Conservation (phyloP, 1,139 yeast genomes). For the Protomyces lactucae-debilis region DNA sequence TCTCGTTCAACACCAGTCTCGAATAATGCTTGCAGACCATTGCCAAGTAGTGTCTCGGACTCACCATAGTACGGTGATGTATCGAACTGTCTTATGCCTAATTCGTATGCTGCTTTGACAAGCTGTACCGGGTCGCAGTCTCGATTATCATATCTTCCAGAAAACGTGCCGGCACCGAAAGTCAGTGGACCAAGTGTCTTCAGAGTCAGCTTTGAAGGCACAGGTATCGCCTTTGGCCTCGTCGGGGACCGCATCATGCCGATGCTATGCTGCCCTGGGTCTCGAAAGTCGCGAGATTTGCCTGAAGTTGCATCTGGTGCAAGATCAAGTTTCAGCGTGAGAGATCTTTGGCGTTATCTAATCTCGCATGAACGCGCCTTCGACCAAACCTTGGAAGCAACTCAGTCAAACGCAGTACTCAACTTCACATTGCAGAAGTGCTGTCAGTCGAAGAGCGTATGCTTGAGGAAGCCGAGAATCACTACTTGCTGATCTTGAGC, state of each 20-base stretch:
- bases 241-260: not conserved
- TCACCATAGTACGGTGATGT: constrained; percentile 94
- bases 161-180: constrained; percentile 83
- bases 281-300: too few species aligned
- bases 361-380: not conserved
- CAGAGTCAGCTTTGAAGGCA: constrained; percentile 27
- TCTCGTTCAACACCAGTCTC: constrained; percentile 52
- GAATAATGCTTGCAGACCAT: constrained; percentile 49
- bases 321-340: not conserved
- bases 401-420: not conserved
- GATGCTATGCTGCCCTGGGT: too few species aligned
- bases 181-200: constrained; percentile 52
- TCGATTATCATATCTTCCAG: constrained; percentile 65
- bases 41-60: constrained; percentile 70
- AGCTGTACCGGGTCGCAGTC: constrained; percentile 50
- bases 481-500: constrained; percentile 16
- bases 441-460: not conserved
- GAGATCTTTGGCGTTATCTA: not conserved
- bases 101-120: constrained; percentile 54
- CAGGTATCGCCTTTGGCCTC: constrained; percentile 4
- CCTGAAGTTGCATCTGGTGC: too few species aligned
- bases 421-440: not conserved
- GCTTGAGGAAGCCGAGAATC: constrained; percentile 7
- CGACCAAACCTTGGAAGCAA: not conserved
- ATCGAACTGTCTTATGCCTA: constrained; percentile 74